These are phyloP conservation scores for Chaetomium globosum DNA, from an alignment of 2,329 filamentous ascomycete species.

Conservation along the genomic window DNA sequence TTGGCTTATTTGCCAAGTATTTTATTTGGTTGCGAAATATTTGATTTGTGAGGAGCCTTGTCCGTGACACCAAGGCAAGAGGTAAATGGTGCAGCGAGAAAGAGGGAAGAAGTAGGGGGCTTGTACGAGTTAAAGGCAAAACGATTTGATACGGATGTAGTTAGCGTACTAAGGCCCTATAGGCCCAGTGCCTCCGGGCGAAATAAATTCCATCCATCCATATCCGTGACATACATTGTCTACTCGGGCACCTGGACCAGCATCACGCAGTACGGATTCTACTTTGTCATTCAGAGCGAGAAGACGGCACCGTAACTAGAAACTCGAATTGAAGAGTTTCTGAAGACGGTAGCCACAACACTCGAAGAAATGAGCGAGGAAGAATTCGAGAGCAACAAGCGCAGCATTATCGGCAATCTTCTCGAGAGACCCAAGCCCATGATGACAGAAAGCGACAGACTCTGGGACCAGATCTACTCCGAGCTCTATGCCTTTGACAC, in stretches of 20 bases:
- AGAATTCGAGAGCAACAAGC: slow-evolving; percentile 89
- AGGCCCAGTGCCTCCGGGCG: too few relatives aligned
- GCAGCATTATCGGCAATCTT: slow-evolving; percentile 81
- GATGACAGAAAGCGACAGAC: slow-evolving; percentile 75
- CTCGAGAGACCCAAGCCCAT: slow-evolving; percentile 93
- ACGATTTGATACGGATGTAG: too few relatives aligned
- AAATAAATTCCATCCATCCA: too few relatives aligned
- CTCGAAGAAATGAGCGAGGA: slow-evolving; percentile 75
- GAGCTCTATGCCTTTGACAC: slow-evolving; percentile 90
- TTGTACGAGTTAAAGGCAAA: too few relatives aligned
- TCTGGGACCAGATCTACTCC: slow-evolving; percentile 82
- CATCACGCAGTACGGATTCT: slow-evolving; percentile 79
- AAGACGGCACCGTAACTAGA: slow-evolving; percentile 82
- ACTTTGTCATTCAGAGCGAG: slow-evolving; percentile 93
- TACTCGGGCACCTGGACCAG: slow-evolving; percentile 76
- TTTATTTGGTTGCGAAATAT: too few relatives aligned
- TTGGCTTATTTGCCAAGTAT: too few relatives aligned
- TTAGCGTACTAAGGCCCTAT: too few relatives aligned
- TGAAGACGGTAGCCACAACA: slow-evolving; percentile 66
- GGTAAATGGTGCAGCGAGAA: too few relatives aligned
- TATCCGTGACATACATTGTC: too few relatives aligned
- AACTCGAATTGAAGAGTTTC: slow-evolving; percentile 81
- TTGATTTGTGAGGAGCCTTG: too few relatives aligned
- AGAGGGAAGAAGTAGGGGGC: too few relatives aligned
- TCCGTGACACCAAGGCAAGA: too few relatives aligned